phyloP scores from a whole-genome alignment of 2,329 filamentous ascomycete genomes.

The Colletotrichum incanum region DNA sequence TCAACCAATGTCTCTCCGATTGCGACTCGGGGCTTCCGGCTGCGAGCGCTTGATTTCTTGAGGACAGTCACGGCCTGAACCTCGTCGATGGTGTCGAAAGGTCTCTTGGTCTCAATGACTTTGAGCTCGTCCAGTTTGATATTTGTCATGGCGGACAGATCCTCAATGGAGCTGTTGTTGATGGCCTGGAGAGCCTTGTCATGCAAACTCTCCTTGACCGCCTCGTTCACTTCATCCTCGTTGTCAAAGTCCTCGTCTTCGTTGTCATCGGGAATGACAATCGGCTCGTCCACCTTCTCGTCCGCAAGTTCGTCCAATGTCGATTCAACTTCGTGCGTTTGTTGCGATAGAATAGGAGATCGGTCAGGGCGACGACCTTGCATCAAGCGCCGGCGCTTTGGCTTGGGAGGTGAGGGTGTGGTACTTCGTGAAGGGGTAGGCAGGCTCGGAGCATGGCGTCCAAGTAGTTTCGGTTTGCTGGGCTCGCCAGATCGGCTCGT shows the following conservation, averaged over 20 bases:
- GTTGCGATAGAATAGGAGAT: constrained; percentile 43
- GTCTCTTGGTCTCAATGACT: constrained; percentile 80
- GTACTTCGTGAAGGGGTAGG: constrained; percentile 42
- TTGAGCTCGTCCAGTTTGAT: constrained; percentile 80
- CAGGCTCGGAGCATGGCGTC: constrained; percentile 39
- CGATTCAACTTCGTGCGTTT: constrained; percentile 49
- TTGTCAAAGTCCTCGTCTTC: constrained; percentile 60
- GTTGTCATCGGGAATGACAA: constrained; percentile 55
- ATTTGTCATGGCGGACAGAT: constrained; percentile 86
- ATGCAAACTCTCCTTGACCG: constrained; percentile 50
- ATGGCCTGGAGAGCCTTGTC: constrained; percentile 81
- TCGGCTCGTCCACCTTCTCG: constrained; percentile 46
- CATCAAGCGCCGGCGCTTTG: constrained; percentile 51
- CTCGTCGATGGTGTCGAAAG: constrained; percentile 78
- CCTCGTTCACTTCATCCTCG: constrained; percentile 37
- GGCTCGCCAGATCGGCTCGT: constrained; percentile 39
- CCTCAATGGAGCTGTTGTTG: constrained; percentile 82
- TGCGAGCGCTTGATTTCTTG: constrained; percentile 62
- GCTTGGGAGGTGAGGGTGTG: constrained; percentile 51
- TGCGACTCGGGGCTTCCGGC: constrained; percentile 59
- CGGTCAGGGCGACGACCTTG: constrained; percentile 52
- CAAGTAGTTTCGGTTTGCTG: constrained; percentile 39
- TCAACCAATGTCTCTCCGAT: constrained; percentile 69
- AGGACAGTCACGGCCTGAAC: constrained; percentile 75
- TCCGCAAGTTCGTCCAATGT: constrained; percentile 48